Percentiles rank a stretch among this genome's conserved stretches.
phyloP scores from a whole-genome alignment of 2,329 filamentous ascomycete genomes.

The Colletotrichum simmondsii region DNA sequence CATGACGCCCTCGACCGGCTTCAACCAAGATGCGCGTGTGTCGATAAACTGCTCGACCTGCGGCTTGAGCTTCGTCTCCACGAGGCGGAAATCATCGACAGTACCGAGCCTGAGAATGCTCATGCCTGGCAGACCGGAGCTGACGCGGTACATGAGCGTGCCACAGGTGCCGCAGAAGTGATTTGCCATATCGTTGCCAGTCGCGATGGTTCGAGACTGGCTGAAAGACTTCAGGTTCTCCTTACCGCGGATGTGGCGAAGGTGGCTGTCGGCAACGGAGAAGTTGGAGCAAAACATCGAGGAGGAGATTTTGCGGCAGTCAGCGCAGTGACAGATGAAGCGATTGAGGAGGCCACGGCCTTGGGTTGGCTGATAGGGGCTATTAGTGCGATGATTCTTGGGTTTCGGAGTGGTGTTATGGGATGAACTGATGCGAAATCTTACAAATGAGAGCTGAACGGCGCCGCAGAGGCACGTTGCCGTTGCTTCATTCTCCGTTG shows the following conservation, averaged over 20 bases:
- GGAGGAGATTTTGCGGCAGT: constrained; percentile 72
- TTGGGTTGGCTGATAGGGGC: constrained; percentile 51
- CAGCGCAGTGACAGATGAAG: constrained; percentile 70
- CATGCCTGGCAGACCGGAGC: constrained; percentile 53
- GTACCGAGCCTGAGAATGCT: constrained; percentile 67
- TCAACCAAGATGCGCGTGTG: constrained; percentile 62
- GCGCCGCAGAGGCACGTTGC: constrained; percentile 70
- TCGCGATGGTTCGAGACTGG: constrained; percentile 58
- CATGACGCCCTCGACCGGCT: not conserved
- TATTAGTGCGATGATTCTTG: not conserved
- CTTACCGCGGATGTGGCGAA: constrained; percentile 61
- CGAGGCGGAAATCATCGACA: constrained; percentile 69
- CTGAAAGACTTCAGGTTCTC: constrained; percentile 61
- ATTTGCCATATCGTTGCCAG: constrained; percentile 66
- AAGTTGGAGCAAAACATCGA: constrained; percentile 73
- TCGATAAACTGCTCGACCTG: constrained; percentile 62
- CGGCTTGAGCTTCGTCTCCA: constrained; percentile 67
- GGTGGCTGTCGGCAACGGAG: constrained; percentile 53
- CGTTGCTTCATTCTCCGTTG: constrained; percentile 58
- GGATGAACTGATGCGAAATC: constrained; percentile 34
- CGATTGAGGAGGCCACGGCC: constrained; percentile 56
- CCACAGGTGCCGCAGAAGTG: constrained; percentile 71
- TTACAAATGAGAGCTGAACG: constrained; percentile 64
- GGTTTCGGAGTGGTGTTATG: accelerated
- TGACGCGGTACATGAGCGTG: constrained; percentile 68